Percentiles rank a stretch among this genome's conserved stretches.
These are phyloP conservation scores for Phytophthora melonis DNA, from an alignment of 352 stramenopile species.

Conservation along the genomic window DNA sequence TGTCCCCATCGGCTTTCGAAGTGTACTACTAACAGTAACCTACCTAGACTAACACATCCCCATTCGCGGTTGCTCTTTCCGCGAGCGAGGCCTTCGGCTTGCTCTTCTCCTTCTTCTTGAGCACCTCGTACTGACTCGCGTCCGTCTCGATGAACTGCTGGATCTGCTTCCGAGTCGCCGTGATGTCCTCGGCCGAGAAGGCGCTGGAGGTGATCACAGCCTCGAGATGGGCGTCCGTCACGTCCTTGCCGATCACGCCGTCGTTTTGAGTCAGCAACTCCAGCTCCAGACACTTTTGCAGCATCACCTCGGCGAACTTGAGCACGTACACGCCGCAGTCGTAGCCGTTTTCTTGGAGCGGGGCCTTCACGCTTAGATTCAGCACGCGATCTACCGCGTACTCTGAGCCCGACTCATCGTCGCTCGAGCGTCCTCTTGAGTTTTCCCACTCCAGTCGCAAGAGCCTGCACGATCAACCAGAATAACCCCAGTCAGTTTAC, in stretches of 20 bases:
- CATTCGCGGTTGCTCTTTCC: neutral
- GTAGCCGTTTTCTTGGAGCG: constrained; percentile 70
- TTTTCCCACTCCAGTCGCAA: constrained; percentile 65
- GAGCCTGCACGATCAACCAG: constrained; percentile 34
- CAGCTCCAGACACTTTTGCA: constrained; percentile 50
- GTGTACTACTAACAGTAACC: neutral
- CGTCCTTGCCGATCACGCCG: constrained; percentile 46
- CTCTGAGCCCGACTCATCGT: constrained; percentile 17
- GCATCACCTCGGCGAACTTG: constrained; percentile 67
- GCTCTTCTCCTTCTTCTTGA: constrained; percentile 26
- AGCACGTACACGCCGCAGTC: constrained; percentile 78
- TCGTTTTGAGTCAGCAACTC: constrained; percentile 29
- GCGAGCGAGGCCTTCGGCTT: constrained; percentile 11
- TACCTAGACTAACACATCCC: too few species aligned
- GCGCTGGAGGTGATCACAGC: constrained; percentile 47
- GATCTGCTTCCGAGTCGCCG: constrained; percentile 42
- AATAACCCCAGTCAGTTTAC: too few species aligned
- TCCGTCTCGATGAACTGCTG: constrained; percentile 48
- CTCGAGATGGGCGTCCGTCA: constrained; percentile 54
- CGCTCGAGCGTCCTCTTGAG: constrained; percentile 19
- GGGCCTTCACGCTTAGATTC: constrained; percentile 47
- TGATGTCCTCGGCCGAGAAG: constrained; percentile 57
- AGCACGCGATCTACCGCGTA: constrained; percentile 53
- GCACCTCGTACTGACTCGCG: constrained; percentile 34
- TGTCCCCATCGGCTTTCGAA: neutral